Percentiles rank a stretch among this genome's conserved stretches.
Evolutionary conservation across 2,329 filamentous ascomycete species (phyloP).

Genomic region (Pyrenochaeta sp.): DNA sequence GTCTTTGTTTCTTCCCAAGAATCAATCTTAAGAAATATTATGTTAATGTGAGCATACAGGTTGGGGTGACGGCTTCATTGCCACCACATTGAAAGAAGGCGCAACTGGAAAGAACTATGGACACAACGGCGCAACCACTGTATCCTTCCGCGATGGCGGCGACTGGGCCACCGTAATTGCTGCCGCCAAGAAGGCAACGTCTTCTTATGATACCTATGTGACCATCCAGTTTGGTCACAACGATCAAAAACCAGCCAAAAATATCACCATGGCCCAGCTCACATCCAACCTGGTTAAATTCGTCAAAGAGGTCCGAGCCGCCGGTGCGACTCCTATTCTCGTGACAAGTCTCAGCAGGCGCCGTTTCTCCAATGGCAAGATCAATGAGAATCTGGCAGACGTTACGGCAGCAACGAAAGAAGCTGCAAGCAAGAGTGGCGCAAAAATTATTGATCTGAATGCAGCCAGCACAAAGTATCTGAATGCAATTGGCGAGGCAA

Average conservation of each 20-base stretch:
- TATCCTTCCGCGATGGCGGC: slow-evolving; percentile 61
- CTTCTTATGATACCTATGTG: slow-evolving; percentile 57
- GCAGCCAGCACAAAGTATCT: slow-evolving; percentile 59
- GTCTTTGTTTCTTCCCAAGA: too few relatives aligned
- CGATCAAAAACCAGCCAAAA: slow-evolving; percentile 60
- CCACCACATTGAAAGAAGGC: slow-evolving; percentile 54
- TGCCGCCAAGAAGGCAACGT: slow-evolving; percentile 45
- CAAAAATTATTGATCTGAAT: slow-evolving; percentile 62
- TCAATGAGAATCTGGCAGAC: slow-evolving; percentile 56
- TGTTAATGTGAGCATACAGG: slow-evolving; percentile 36
- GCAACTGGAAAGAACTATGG: slow-evolving; percentile 65
- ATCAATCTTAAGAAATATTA: too few relatives aligned
- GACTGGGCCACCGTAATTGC: slow-evolving; percentile 62
- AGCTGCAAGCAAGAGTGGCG: slow-evolving; percentile 53
- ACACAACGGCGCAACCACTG: slow-evolving; percentile 63
- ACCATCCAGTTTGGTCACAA: slow-evolving; percentile 70
- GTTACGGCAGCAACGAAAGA: slow-evolving; percentile 57
- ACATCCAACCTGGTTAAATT: slow-evolving; percentile 59
- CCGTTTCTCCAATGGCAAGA: slow-evolving; percentile 51
- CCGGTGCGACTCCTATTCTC: slow-evolving; percentile 53
- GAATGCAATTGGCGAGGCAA: slow-evolving; percentile 58
- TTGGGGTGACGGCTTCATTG: slow-evolving; percentile 67
- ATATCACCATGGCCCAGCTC: slow-evolving; percentile 57
- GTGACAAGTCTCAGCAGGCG: slow-evolving; percentile 65
- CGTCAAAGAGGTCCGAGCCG: slow-evolving; percentile 40